A percentile compares a stretch with the other conserved stretches of the same genome.
These are phyloP conservation scores for Hyphodiscus hymeniophilus DNA, from an alignment of 495 filamentous ascomycete species.

Conservation along the genomic window DNA sequence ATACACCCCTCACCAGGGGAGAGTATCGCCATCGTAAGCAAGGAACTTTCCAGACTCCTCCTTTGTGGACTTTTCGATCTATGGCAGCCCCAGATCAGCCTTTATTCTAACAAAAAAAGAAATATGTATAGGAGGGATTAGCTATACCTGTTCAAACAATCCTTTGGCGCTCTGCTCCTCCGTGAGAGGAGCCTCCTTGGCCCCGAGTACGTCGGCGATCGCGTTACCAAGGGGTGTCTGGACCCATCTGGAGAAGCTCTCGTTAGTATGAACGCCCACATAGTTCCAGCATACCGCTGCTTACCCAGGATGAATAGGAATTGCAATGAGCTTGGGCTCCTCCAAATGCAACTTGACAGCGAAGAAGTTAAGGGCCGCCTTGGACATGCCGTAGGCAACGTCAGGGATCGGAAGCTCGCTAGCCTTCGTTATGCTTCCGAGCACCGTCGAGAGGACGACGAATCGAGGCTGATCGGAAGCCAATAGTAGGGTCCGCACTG, in stretches of 20 bases:
- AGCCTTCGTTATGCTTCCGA: neutral
- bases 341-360: constrained; percentile 28
- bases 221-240: neutral
- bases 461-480: neutral
- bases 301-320: constrained; percentile 30
- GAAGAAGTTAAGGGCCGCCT: constrained; percentile 31
- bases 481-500: neutral
- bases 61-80: neutral
- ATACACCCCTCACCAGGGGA: neutral
- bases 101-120: neutral
- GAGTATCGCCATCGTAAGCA: neutral
- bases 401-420: constrained; percentile 10
- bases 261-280: neutral
- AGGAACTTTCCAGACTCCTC: constrained; percentile 1
- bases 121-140: neutral
- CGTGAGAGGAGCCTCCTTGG: neutral
- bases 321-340: constrained; percentile 25
- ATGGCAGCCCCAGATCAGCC: neutral
- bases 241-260: neutral
- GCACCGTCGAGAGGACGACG: neutral
- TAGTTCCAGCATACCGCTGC: constrained; percentile 16
- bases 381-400: constrained; percentile 29
- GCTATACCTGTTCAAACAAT: neutral
- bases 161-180: neutral
- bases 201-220: neutral